Evolutionary conservation across 192 early-diverging fungal species (phyloP).

Genomic region (Umbelopsis ramanniana): DNA sequence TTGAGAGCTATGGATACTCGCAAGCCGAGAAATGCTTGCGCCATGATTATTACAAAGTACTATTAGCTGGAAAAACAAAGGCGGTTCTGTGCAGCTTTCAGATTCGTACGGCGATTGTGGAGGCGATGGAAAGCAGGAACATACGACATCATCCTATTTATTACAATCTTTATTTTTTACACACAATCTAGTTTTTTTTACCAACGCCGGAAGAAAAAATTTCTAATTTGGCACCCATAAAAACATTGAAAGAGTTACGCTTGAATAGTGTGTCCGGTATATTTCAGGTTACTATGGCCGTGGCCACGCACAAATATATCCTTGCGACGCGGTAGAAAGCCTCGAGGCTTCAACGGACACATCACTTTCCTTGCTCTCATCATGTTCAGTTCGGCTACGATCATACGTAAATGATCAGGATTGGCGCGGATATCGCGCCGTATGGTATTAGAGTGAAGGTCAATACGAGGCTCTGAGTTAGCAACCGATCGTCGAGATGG

Average conservation of each 20-base stretch:
- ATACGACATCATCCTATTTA: too few relatives aligned
- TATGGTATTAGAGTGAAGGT: neutral
- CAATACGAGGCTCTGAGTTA: slow-evolving; percentile 4
- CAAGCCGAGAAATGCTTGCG: slow-evolving; percentile 59
- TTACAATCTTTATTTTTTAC: too few relatives aligned
- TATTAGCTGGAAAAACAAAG: neutral
- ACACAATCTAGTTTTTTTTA: too few relatives aligned
- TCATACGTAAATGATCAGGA: slow-evolving; percentile 51
- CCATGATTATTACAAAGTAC: slow-evolving; percentile 39
- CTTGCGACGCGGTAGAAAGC: slow-evolving; percentile 42
- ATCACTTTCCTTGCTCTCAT: slow-evolving; percentile 53
- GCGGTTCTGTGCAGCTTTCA: neutral
- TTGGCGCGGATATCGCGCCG: slow-evolving; percentile 49
- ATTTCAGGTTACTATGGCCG: neutral
- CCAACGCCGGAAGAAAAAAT: too few relatives aligned
- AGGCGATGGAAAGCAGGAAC: too few relatives aligned
- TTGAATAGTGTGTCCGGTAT: neutral
- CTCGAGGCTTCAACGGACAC: slow-evolving; percentile 49
- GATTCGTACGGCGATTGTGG: neutral
- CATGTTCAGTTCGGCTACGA: slow-evolving; percentile 56
- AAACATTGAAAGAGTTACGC: neutral
- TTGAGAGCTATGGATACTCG: slow-evolving; percentile 56
- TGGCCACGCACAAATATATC: slow-evolving; percentile 39
- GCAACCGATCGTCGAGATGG: neutral
- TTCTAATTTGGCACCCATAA: too few relatives aligned